Evolutionary conservation across 257 asterid species (phyloP).

Genomic region (Nicotiana knightiana): DNA sequence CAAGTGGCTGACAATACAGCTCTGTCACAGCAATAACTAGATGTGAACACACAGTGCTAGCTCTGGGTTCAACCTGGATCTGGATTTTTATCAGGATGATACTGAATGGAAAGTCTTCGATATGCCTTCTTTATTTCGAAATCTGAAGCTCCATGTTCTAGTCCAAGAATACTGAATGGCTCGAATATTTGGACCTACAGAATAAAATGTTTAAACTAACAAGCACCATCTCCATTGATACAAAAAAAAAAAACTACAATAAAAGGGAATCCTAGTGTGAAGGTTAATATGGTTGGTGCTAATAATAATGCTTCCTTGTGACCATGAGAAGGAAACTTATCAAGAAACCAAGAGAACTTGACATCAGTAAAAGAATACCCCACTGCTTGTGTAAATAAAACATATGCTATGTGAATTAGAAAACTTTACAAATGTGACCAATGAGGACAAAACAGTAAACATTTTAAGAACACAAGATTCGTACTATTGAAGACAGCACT

Average conservation of each 20-base stretch:
- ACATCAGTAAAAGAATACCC: background rate
- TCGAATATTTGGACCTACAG: constrained; percentile 76
- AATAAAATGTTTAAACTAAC: background rate
- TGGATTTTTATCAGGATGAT: constrained; percentile 99
- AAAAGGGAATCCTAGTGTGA: background rate
- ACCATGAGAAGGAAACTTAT: background rate
- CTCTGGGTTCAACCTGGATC: constrained; percentile 82
- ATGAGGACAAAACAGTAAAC: background rate
- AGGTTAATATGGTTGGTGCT: background rate
- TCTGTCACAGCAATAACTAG: background rate
- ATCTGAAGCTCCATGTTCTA: constrained; percentile 87
- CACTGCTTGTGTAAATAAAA: background rate
- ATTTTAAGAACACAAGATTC: background rate
- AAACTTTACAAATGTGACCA: background rate
- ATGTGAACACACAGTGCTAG: background rate
- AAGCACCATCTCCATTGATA: background rate
- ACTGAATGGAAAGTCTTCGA: constrained; percentile 88
- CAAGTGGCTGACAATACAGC: constrained; percentile 1
- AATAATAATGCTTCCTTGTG: background rate
- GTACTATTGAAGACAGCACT: background rate
- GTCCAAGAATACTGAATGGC: constrained; percentile 94
- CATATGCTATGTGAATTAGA: background rate
- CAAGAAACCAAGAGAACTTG: background rate
- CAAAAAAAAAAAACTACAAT: too few relatives aligned
- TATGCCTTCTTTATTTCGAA: constrained; percentile 96